Evolutionary conservation across 768 basidiomycete species (phyloP).

Genomic region (Mycena polygramma): DNA sequence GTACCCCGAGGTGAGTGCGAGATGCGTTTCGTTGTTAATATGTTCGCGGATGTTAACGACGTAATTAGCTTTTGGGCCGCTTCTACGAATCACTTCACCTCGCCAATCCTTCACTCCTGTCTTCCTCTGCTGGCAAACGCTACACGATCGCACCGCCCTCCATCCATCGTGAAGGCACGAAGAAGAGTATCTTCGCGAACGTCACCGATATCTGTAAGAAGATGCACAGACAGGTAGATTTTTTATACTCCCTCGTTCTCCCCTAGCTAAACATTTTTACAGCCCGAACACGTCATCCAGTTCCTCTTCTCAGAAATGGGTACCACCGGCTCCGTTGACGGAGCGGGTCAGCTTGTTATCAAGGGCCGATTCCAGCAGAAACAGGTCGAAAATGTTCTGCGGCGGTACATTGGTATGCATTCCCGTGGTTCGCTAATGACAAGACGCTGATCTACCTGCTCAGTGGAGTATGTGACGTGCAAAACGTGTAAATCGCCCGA

Average conservation of each 20-base stretch:
- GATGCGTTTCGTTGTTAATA: neutral
- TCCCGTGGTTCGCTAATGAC: neutral
- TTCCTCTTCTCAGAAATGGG: slow-evolving; percentile 99
- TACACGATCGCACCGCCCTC: slow-evolving; percentile 98
- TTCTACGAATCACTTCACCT: slow-evolving; percentile 94
- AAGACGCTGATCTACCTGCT: slow-evolving; percentile 7
- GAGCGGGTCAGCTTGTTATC: slow-evolving; percentile 92
- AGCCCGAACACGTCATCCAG: slow-evolving; percentile 97
- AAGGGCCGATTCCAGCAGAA: slow-evolving; percentile 99
- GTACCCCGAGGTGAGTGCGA: slow-evolving; percentile 85
- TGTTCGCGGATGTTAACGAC: slow-evolving; percentile 9
- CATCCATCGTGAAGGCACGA: slow-evolving; percentile 95
- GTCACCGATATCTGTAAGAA: slow-evolving; percentile 97
- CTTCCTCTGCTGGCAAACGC: slow-evolving; percentile 86
- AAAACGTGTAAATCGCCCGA: slow-evolving; percentile 99
- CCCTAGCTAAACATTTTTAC: slow-evolving; percentile 31
- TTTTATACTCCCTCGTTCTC: neutral
- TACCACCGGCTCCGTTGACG: slow-evolving; percentile 96
- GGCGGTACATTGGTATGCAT: slow-evolving; percentile 92
- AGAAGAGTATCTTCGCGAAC: slow-evolving; percentile 97
- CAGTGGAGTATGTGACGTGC: slow-evolving; percentile 99
- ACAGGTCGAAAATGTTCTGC: slow-evolving; percentile 96
- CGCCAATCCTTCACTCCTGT: slow-evolving; percentile 92
- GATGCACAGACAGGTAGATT: slow-evolving; percentile 87
- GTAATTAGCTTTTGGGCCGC: slow-evolving; percentile 85